Conservation (phyloP, 306 rosid genomes). For the Aeschynomene evenia region DNA sequence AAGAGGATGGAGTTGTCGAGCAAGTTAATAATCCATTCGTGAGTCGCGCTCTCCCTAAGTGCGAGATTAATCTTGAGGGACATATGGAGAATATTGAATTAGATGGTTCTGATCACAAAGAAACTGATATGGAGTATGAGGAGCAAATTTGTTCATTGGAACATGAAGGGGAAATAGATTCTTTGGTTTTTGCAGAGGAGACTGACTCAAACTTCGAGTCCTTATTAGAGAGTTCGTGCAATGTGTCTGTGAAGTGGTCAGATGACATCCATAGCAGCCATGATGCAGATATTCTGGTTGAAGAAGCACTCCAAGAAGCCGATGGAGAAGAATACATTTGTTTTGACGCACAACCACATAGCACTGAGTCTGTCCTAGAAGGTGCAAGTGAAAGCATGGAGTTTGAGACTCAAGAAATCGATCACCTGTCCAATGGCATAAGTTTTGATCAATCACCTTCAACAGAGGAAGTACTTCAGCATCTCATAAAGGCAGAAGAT, state of each 20-base stretch:
- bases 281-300: conserved; percentile 16
- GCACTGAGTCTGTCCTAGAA: conserved; percentile 28
- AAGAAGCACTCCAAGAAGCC: conserved; percentile 17
- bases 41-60: conserved; percentile 30
- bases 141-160: conserved; percentile 32
- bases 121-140: conserved; percentile 46
- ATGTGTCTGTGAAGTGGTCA: conserved; percentile 26
- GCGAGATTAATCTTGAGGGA: conserved; percentile 40
- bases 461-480: conserved; percentile 37
- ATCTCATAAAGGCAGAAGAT: conserved; percentile 28
- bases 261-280: conserved; percentile 31
- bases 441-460: conserved; percentile 39
- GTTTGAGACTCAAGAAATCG: conserved; percentile 33
- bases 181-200: conserved; percentile 29
- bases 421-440: conserved; percentile 16
- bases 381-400: conserved; percentile 12
- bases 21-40: conserved; percentile 17
- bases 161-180: conserved; percentile 32
- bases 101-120: conserved; percentile 35
- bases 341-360: conserved; percentile 33
- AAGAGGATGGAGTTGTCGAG: conserved; percentile 5
- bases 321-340: conserved; percentile 16
- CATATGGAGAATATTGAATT: conserved; percentile 27
- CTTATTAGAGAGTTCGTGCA: conserved; percentile 26
- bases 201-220: conserved; percentile 22